Evolutionary conservation across 805 yeast species (phyloP).

Genomic region (Metschnikowia peoriensis): DNA sequence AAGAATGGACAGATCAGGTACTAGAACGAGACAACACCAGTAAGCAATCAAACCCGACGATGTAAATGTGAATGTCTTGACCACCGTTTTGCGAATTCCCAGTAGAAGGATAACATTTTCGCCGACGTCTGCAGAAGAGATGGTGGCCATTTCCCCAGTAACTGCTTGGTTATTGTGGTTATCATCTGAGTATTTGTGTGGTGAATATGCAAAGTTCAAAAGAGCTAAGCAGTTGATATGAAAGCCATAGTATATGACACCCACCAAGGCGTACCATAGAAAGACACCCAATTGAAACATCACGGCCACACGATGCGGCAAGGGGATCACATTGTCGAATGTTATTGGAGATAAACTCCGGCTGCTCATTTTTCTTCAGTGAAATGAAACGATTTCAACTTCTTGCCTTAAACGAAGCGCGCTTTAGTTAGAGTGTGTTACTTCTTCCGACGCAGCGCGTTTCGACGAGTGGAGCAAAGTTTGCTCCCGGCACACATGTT

Average conservation of each 20-base stretch:
- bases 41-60: conserved; percentile 19
- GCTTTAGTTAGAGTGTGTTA: not conserved
- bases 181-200: conserved; percentile 31
- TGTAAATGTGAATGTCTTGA: conserved; percentile 25
- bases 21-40: conserved; percentile 7
- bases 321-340: conserved; percentile 34
- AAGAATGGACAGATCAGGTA: conserved; percentile 2
- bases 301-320: conserved; percentile 46
- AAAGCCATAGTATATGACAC: conserved; percentile 31
- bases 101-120: conserved; percentile 32
- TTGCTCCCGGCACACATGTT: too few relatives aligned
- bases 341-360: not conserved
- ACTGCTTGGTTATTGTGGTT: conserved; percentile 21
- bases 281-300: conserved; percentile 50
- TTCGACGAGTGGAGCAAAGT: not conserved
- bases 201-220: conserved; percentile 40
- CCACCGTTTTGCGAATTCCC: conserved; percentile 36
- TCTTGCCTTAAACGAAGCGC: not conserved
- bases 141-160: conserved; percentile 35
- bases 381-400: not conserved
- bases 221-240: conserved; percentile 47
- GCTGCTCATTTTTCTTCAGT: conserved; percentile 3
- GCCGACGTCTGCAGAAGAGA: conserved; percentile 26
- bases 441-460: not conserved
- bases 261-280: conserved; percentile 52